phyloP scores from a whole-genome alignment of 805 yeast species.

The Monosporozyma aquatica region DNA sequence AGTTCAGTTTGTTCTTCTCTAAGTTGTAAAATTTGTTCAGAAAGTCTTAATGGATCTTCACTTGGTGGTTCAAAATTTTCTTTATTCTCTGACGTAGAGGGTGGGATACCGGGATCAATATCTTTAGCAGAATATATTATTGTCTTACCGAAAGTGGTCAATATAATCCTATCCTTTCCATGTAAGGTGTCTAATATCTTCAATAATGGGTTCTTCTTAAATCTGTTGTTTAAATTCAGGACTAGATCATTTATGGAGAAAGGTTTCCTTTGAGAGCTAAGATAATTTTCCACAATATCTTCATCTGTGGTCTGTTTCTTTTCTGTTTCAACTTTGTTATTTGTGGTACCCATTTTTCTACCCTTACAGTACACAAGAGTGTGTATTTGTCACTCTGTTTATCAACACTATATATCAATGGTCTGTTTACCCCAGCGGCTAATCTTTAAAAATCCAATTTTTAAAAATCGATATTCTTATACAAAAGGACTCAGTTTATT shows the following conservation, averaged over 20 bases:
- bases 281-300: constrained; percentile 30
- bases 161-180: constrained; percentile 27
- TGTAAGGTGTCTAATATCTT: constrained; percentile 34
- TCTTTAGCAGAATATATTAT: constrained; percentile 37
- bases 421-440: too few relatives aligned
- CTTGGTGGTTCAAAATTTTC: constrained; percentile 4
- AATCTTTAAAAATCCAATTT: too few relatives aligned
- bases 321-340: background rate
- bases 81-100: constrained; percentile 7
- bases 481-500: too few relatives aligned
- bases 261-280: constrained; percentile 39
- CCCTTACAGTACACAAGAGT: too few relatives aligned
- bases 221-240: constrained; percentile 36
- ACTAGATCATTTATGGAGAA: constrained; percentile 40
- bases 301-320: constrained; percentile 22
- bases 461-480: too few relatives aligned
- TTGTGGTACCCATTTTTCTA: background rate
- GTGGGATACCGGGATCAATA: too few relatives aligned
- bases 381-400: too few relatives aligned
- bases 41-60: background rate
- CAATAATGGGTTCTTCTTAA: constrained; percentile 29
- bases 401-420: too few relatives aligned
- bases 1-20: constrained; percentile 18
- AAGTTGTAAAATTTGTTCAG: constrained; percentile 15
- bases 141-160: constrained; percentile 38